Base-by-base conservation (phyloP, 306 rosid genomes). In the Cucurbita argyrosperma region DNA sequence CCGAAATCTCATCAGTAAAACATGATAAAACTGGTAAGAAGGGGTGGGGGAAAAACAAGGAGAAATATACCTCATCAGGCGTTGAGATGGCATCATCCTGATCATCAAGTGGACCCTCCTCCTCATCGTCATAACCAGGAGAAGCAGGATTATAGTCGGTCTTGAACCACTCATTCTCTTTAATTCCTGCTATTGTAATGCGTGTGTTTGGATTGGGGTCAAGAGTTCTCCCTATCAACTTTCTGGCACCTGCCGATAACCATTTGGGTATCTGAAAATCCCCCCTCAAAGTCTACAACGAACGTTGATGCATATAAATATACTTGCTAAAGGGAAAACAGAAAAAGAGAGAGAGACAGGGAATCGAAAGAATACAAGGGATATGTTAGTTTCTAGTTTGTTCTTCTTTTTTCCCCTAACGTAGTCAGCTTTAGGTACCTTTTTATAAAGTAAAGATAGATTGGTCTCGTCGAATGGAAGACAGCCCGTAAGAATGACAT, bases 391-490 rank as follows among this genome's bases (percentile, higher is more conserved):
- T 62, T 62, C 16, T 69, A 26, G 26, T 26, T 26, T 26, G 26
- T 69, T 69, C 8, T 10, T 30, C 35, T 47, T 23, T 23, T 45
- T 23, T 1, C 1, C 40, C 18, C 19, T 49, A 14, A 47, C 10
- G 58, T 23, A 23, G 58, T 70, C 45, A 43, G 72, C 5, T 64
- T 69, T 23, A 15, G 62, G 74, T 80, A 94, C 99, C 97, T 86
- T 95, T 71, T 95, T 94, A 72, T 89, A 95, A 38, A 95, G 96
- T 80, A 95, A 89, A 51, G 96, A 96, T 8, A 95, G 90, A 81
- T 91, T 95, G 78, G 96, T 82, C 64, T 95, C 97, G 74, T 95
- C 97, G 35, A 95, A 95, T 10, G 99, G 99, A 23, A 95, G 88
- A 82, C 76, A 78, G 80, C 96, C 97, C 3, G 92, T 84, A 43